Evolutionary conservation across 108 stramenopile species (phyloP).

Genomic region (Cyclostephanos tholiformis): DNA sequence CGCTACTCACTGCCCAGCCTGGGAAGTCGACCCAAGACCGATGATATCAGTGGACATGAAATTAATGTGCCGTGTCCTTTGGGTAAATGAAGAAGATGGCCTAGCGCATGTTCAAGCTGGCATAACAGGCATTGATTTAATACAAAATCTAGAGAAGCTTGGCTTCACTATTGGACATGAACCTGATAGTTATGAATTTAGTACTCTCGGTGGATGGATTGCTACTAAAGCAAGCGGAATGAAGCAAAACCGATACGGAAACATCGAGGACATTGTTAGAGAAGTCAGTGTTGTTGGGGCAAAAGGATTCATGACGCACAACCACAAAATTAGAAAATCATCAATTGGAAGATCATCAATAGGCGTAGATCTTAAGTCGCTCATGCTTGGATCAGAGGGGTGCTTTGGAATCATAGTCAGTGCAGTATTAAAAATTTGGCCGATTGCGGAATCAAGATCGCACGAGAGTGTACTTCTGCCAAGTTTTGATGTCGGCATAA

Average conservation of each 20-base stretch:
- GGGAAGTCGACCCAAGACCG: conserved; percentile 70
- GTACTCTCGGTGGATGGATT: conserved; percentile 96
- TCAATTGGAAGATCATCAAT: conserved; percentile 75
- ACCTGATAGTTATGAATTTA: conserved; percentile 95
- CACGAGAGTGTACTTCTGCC: conserved; percentile 81
- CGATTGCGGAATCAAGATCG: conserved; percentile 63
- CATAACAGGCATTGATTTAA: conserved; percentile 78
- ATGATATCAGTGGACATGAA: conserved; percentile 93
- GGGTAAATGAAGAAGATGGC: conserved; percentile 88
- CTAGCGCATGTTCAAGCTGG: conserved; percentile 89
- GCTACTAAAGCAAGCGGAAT: conserved; percentile 97
- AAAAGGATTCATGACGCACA: conserved; percentile 59
- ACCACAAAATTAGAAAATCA: conserved; percentile 33
- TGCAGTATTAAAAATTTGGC: conserved; percentile 87
- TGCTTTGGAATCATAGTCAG: conserved; percentile 89
- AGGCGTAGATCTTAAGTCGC: conserved; percentile 75
- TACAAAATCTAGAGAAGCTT: conserved; percentile 60
- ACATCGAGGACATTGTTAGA: conserved; percentile 94
- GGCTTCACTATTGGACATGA: conserved; percentile 96
- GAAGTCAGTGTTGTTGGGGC: conserved; percentile 77
- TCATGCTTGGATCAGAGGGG: conserved; percentile 94
- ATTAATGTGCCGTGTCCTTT: conserved; percentile 70
- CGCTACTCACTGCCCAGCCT: conserved; percentile 76
- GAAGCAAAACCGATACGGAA: conserved; percentile 94
- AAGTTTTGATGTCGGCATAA: conserved; percentile 75